phyloP scores from a whole-genome alignment of 768 basidiomycete genomes.

The Macrolepiota dolichaula region DNA sequence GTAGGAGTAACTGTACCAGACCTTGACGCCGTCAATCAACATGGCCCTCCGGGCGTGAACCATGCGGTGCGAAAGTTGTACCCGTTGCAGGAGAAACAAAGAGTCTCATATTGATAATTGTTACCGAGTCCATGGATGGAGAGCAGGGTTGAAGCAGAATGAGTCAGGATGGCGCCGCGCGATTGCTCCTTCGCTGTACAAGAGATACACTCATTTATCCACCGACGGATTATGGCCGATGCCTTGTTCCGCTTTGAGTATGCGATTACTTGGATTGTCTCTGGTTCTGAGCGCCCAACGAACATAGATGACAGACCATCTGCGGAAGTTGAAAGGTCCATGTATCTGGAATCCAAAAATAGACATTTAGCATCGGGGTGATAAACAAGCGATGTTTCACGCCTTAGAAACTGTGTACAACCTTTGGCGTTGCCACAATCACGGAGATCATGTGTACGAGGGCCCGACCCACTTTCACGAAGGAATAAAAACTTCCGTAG shows the following conservation, averaged over 20 bases:
- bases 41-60: background rate
- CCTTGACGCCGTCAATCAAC: background rate
- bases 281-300: background rate
- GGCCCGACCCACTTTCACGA: background rate
- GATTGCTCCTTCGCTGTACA: background rate
- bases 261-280: background rate
- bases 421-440: background rate
- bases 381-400: conserved; percentile 5
- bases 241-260: conserved; percentile 1
- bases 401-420: background rate
- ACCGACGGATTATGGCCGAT: background rate
- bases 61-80: background rate
- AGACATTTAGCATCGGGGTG: conserved; percentile 1
- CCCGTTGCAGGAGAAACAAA: background rate
- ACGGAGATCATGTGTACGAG: background rate
- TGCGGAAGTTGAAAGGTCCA: background rate
- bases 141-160: background rate
- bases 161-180: background rate
- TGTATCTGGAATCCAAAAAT: background rate
- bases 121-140: background rate
- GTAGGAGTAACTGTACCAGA: background rate
- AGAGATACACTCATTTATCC: too few species aligned
- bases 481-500: background rate
- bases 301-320: background rate
- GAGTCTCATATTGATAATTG: background rate